These are phyloP conservation scores for Dujonia santamariae DNA, from an alignment of 1,139 yeast genomes.

Conservation along the genomic window DNA sequence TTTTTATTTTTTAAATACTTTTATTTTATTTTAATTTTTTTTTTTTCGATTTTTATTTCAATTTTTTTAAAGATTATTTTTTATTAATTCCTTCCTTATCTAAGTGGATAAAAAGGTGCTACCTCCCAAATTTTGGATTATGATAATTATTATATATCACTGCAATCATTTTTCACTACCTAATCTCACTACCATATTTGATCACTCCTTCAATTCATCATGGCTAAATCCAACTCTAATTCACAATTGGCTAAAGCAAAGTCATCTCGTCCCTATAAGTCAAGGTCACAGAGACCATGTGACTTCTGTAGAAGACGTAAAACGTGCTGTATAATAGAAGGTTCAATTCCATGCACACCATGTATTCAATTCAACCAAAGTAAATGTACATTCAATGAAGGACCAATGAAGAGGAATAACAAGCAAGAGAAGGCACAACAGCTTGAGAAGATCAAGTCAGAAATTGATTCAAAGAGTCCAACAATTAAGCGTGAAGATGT, in stretches of 20 bases:
- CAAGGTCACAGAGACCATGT: slow-evolving; percentile 24
- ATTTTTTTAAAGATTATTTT: neutral
- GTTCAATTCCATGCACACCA: slow-evolving; percentile 20
- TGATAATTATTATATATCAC: too few species aligned
- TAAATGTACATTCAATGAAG: slow-evolving; percentile 21
- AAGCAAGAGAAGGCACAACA: slow-evolving; percentile 4
- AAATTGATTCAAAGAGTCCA: too few species aligned
- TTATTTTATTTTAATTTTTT: neutral
- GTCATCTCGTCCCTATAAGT: slow-evolving; percentile 22
- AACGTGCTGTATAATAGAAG: slow-evolving; percentile 24
- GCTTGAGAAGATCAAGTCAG: neutral
- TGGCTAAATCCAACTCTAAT: slow-evolving; percentile 4
- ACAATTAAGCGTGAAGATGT: too few species aligned
- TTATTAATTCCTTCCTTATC: neutral
- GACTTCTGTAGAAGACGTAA: slow-evolving; percentile 26
- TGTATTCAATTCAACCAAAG: slow-evolving; percentile 22
- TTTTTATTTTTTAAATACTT: neutral
- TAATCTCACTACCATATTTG: too few species aligned
- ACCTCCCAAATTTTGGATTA: too few species aligned
- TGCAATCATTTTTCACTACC: too few species aligned
- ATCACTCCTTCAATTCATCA: neutral
- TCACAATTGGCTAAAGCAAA: slow-evolving; percentile 10
- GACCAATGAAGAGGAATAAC: slow-evolving; percentile 19
- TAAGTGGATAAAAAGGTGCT: too few species aligned
- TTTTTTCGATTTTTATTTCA: neutral